Conservation (phyloP, 345 rosid genomes). For the Angophora floribunda region DNA sequence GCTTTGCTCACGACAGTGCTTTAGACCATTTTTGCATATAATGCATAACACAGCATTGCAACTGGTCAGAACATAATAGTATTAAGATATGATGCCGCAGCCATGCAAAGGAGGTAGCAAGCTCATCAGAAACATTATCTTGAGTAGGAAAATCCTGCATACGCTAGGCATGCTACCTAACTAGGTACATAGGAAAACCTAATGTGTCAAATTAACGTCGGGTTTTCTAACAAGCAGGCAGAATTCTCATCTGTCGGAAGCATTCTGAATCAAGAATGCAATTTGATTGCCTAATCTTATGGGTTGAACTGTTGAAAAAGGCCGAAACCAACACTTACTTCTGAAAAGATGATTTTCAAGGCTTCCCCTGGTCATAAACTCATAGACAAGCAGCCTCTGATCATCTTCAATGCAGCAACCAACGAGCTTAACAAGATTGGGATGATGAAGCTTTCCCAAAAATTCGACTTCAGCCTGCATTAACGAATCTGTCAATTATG, state of each 20-base stretch:
- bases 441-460: constrained; percentile 91
- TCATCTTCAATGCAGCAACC: constrained; percentile 96
- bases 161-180: not conserved
- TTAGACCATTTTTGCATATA: not conserved
- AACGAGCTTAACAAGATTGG: constrained; percentile 82
- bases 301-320: not conserved
- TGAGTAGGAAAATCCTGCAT: not conserved
- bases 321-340: constrained; percentile 37
- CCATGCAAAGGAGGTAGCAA: not conserved
- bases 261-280: not conserved
- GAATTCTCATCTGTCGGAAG: not conserved
- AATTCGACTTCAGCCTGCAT: constrained; percentile 91
- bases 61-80: not conserved
- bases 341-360: constrained; percentile 96
- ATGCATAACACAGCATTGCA: not conserved
- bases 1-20: not conserved
- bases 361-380: constrained; percentile 97
- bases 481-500: not conserved
- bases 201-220: not conserved
- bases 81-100: not conserved
- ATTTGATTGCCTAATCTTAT: not conserved
- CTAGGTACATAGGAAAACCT: not conserved
- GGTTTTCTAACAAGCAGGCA: not conserved
- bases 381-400: constrained; percentile 87
- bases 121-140: not conserved